Evolutionary conservation across 805 yeast genomes (phyloP), one percentile per base, ranked within the genome.

Genomic region (Zygosaccharomyces gambellarensis): DNA sequence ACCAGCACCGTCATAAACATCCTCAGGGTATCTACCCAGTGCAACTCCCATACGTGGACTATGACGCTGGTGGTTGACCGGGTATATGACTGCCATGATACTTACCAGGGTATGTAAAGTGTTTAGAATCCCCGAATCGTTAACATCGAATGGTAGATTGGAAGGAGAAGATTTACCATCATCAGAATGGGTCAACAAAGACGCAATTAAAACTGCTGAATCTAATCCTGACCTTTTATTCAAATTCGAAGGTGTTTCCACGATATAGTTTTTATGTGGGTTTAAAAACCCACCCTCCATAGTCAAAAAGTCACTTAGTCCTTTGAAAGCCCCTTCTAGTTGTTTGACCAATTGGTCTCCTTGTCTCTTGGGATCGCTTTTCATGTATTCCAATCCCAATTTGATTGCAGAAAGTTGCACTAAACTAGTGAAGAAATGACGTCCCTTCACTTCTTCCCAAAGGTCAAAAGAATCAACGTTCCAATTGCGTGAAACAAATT

Each of bases 21-120:
- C 98, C 62, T 90, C 98, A 0, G 97, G 96, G 62, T 90, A 90
- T 62, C 98, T 76, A 2, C 98, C 98, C 46, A 90, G 68, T 0
- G 85, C 96, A 45, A 83, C 82, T 2, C 77, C 79, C 21, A 63
- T 42, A 62, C 64, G 68, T 36, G 71, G 60, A 2, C 73, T 71
- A 23, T 74, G 64, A 43, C 70, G 67, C 23, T 69, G 63, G 50
- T 76, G 79, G 67, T 92, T 92, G 36, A 92, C 77, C 4, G 96
- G 95, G 62, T 85, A 90, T 47, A 94, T 70, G 36, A 71, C 65
- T 54, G 78, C 79, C 94, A 90, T 87, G 55, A 83, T 85, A 34
- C 76, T 68, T 5, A 83, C 76, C 63, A 90, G 66, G 7, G 78
- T 76, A 47, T 76, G 71, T 48, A 90, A 70, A 0, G 95, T 82